A percentile compares a stretch with the other conserved stretches of the same genome.
Conservation (phyloP, 768 basidiomycete genomes). For the Sporobolomyces phaffii region DNA sequence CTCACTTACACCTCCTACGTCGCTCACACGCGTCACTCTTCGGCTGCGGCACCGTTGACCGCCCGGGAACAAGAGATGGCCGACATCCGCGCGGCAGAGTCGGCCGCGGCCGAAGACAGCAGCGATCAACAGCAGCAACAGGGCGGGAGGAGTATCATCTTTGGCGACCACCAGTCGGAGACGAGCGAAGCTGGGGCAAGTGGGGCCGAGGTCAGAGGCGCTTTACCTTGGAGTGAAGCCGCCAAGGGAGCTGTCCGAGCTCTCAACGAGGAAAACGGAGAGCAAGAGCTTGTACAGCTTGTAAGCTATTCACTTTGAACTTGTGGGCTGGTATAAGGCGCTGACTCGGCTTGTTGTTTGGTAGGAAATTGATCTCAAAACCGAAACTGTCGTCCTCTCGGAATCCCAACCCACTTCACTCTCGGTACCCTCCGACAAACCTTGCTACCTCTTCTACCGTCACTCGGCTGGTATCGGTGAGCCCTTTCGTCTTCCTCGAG, state of each 20-base stretch:
- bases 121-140: not conserved
- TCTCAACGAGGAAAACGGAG: slow-evolving; percentile 51
- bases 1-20: slow-evolving; percentile 57
- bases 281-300: slow-evolving; percentile 56
- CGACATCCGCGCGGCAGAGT: slow-evolving; percentile 69
- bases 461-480: slow-evolving; percentile 56
- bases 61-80: slow-evolving; percentile 75
- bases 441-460: slow-evolving; percentile 21
- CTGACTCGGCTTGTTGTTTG: not conserved
- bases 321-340: too few relatives aligned
- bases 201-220: slow-evolving; percentile 56
- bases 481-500: slow-evolving; percentile 47
- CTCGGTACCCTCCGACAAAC: slow-evolving; percentile 7
- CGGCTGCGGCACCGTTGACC: slow-evolving; percentile 75
- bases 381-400: slow-evolving; percentile 60
- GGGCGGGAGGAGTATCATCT: slow-evolving; percentile 5
- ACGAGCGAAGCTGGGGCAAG: not conserved
- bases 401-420: slow-evolving; percentile 56
- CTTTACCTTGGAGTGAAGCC: slow-evolving; percentile 63
- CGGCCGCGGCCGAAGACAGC: slow-evolving; percentile 34
- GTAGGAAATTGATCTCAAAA: slow-evolving; percentile 62
- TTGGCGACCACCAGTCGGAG: slow-evolving; percentile 49
- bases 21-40: slow-evolving; percentile 63
- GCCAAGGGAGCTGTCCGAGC: slow-evolving; percentile 60
- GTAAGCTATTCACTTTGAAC: slow-evolving; percentile 49